Percentiles rank a stretch among this genome's conserved stretches.
Evolutionary conservation across 2,329 filamentous ascomycete species (phyloP).

Genomic region (Cladobotryum protrusum): DNA sequence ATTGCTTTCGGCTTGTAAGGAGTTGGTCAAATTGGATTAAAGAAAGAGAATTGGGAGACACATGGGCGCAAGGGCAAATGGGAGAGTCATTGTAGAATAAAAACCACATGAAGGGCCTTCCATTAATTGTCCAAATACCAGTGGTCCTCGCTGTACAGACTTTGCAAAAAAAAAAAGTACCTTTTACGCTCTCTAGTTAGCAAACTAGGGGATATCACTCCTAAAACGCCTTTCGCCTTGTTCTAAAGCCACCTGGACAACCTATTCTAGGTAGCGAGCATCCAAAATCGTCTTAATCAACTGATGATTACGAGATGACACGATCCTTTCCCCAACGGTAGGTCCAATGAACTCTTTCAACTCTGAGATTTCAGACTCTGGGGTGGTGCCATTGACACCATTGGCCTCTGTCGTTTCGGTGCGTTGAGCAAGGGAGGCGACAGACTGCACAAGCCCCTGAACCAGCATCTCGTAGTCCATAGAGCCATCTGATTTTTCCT

Average conservation of each 20-base stretch:
- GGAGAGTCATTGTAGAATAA: slow-evolving; percentile 9
- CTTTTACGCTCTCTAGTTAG: no score
- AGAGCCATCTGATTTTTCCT: slow-evolving; percentile 41
- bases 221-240: slow-evolving; percentile 23
- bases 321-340: slow-evolving; percentile 45
- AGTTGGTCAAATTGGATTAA: neutral
- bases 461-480: slow-evolving; percentile 52
- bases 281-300: slow-evolving; percentile 48
- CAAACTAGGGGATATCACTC: slow-evolving; percentile 6
- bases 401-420: slow-evolving; percentile 26
- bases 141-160: neutral
- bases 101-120: slow-evolving; percentile 1
- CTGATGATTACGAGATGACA: slow-evolving; percentile 37
- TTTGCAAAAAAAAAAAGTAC: neutral
- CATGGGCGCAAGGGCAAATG: neutral
- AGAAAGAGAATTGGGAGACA: neutral
- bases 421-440: slow-evolving; percentile 37
- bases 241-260: neutral
- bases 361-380: slow-evolving; percentile 36
- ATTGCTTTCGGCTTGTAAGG: slow-evolving; percentile 44
- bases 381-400: slow-evolving; percentile 32
- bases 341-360: slow-evolving; percentile 51
- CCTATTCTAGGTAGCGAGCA: slow-evolving; percentile 46
- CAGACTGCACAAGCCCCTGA: slow-evolving; percentile 49
- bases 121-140: slow-evolving; percentile 5